Evolutionary conservation across 2,329 filamentous ascomycete species (phyloP).

Genomic region (Daldinia sp.): DNA sequence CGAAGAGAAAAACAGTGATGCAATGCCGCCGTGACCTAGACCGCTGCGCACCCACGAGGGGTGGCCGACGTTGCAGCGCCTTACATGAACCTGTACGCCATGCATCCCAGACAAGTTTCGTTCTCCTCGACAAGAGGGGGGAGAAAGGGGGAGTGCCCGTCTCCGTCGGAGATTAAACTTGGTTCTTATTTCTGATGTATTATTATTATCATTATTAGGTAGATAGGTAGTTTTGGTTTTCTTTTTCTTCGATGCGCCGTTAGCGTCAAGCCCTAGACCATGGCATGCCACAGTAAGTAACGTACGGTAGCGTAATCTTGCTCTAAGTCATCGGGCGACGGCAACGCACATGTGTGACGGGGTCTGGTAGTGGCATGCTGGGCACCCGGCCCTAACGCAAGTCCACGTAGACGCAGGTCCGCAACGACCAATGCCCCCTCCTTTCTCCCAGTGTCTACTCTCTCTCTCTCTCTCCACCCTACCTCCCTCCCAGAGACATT

Average conservation of each 20-base stretch:
- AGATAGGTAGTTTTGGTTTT: conserved; percentile 1
- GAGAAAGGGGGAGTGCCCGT: conserved; percentile 9
- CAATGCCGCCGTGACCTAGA: conserved; percentile 11
- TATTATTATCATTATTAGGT: background rate
- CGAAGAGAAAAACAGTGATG: conserved; percentile 5
- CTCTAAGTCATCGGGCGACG: background rate
- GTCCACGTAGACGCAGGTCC: conserved; percentile 25
- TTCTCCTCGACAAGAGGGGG: background rate
- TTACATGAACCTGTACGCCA: conserved; percentile 26
- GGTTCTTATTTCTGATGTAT: background rate
- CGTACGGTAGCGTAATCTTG: background rate
- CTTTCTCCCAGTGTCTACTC: background rate
- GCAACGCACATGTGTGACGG: background rate
- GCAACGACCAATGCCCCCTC: conserved; percentile 2
- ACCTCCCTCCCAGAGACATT: background rate
- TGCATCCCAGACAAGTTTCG: conserved; percentile 16
- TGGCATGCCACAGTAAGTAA: background rate
- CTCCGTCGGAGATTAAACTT: conserved; percentile 26
- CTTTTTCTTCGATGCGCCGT: conserved; percentile 3
- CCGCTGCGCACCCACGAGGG: conserved; percentile 16
- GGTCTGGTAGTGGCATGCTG: background rate
- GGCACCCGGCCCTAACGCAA: background rate
- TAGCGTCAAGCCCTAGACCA: background rate
- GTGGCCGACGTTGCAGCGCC: conserved; percentile 30
- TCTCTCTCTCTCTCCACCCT: background rate